Conservation (phyloP, 2,329 filamentous ascomycete species). For the Aureobasidium musti region DNA sequence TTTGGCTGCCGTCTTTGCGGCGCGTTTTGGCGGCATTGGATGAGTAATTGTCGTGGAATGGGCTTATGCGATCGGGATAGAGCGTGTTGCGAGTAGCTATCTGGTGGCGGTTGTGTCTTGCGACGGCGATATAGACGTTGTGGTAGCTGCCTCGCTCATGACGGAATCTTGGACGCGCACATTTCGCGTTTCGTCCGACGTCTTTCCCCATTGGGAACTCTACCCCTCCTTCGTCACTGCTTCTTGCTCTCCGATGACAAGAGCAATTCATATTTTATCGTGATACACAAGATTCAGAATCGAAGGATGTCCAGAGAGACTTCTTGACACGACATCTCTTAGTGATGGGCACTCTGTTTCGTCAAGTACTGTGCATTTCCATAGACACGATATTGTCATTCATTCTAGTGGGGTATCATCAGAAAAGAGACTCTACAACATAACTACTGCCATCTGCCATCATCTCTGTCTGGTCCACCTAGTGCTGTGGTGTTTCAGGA, state of each 20-base stretch:
- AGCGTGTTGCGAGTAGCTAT: background rate
- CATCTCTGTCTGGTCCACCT: background rate
- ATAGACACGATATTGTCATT: background rate
- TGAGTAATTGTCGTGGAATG: background rate
- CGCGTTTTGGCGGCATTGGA: conserved; percentile 32
- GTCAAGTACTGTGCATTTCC: background rate
- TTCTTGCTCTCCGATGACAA: background rate
- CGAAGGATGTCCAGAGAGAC: too few species aligned
- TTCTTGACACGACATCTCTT: too few species aligned
- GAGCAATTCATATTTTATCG: too few species aligned
- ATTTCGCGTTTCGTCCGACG: conserved; percentile 16
- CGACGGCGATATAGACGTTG: conserved; percentile 17
- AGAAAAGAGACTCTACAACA: background rate
- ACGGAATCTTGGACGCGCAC: conserved; percentile 24
- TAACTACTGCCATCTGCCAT: background rate
- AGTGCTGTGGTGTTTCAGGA: conserved; percentile 20
- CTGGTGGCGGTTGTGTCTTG: background rate
- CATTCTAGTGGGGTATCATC: conserved; percentile 8
- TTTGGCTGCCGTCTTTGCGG: conserved; percentile 30
- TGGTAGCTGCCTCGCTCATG: conserved; percentile 23
- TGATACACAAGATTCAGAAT: too few species aligned
- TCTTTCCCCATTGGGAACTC: conserved; percentile 3
- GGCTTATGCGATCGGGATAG: conserved; percentile 7
- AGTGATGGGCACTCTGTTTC: background rate
- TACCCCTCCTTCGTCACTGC: conserved; percentile 19